Conservation (phyloP, 2,329 filamentous ascomycete species). For the Colletotrichum plurivorum region DNA sequence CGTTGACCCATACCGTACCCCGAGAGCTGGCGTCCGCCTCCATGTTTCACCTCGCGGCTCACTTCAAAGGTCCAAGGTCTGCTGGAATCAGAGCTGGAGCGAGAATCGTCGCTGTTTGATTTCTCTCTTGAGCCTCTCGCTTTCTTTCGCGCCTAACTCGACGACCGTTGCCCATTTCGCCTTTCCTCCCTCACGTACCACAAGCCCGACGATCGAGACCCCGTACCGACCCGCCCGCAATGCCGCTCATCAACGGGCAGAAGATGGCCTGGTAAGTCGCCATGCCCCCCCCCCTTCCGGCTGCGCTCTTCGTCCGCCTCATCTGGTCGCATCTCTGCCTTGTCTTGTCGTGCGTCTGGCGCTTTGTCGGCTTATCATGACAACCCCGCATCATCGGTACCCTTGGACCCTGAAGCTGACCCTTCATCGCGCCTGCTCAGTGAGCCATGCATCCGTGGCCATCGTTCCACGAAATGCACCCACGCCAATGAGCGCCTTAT, state of each 20-base stretch:
- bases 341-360: background rate
- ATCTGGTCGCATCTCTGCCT: constrained; percentile 19
- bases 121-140: constrained; percentile 11
- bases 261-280: constrained; percentile 80
- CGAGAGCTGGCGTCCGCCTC: constrained; percentile 33
- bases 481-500: constrained; percentile 78
- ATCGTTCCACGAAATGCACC: constrained; percentile 82
- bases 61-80: constrained; percentile 34
- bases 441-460: constrained; percentile 81
- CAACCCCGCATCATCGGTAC: constrained; percentile 11
- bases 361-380: constrained; percentile 11
- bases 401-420: constrained; percentile 36
- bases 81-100: constrained; percentile 19
- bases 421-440: constrained; percentile 54
- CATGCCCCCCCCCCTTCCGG: constrained; percentile 31
- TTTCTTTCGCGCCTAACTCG: background rate
- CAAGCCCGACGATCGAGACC: constrained; percentile 13
- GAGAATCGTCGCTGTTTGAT: background rate
- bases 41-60: constrained; percentile 39
- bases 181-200: background rate
- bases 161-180: background rate
- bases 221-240: constrained; percentile 51
- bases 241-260: constrained; percentile 79
- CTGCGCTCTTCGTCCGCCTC: constrained; percentile 6
- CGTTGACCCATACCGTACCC: constrained; percentile 4